Evolutionary conservation across 73 alveolate species (phyloP).

Genomic region (Paramecium bursaria): DNA sequence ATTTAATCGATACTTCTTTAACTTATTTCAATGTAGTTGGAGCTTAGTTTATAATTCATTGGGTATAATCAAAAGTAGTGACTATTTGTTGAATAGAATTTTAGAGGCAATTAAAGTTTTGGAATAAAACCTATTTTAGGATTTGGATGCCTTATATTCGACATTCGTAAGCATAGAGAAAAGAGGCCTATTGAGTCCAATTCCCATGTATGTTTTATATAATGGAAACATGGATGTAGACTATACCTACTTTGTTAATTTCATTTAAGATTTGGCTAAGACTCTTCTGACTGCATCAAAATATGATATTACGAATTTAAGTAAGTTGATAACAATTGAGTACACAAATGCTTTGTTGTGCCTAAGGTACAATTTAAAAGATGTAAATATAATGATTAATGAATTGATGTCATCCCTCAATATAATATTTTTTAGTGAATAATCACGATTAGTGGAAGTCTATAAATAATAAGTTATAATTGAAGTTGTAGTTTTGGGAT

Average conservation of each 20-base stretch:
- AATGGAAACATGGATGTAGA: too few relatives aligned
- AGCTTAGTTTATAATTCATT: constrained; percentile 16
- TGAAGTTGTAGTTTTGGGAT: background rate
- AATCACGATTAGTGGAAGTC: background rate
- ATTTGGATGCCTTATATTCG: background rate
- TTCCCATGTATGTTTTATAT: too few relatives aligned
- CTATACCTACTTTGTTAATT: background rate
- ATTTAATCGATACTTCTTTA: constrained; percentile 11
- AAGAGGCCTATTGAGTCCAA: background rate
- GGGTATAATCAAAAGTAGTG: constrained; percentile 15
- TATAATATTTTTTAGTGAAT: background rate
- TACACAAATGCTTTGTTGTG: background rate
- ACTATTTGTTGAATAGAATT: background rate
- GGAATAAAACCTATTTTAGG: background rate
- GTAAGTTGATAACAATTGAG: background rate
- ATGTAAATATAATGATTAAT: background rate
- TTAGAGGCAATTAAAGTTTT: background rate
- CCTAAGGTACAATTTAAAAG: constrained; percentile 17
- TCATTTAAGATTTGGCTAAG: background rate
- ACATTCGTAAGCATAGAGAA: constrained; percentile 15
- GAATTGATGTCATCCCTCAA: constrained; percentile 9
- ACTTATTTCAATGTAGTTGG: constrained; percentile 26
- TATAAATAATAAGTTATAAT: background rate
- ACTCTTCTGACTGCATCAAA: background rate
- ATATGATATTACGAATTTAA: background rate